Conservation (phyloP, 2,329 filamentous ascomycete species). For the Pseudogymnoascus sp. region DNA sequence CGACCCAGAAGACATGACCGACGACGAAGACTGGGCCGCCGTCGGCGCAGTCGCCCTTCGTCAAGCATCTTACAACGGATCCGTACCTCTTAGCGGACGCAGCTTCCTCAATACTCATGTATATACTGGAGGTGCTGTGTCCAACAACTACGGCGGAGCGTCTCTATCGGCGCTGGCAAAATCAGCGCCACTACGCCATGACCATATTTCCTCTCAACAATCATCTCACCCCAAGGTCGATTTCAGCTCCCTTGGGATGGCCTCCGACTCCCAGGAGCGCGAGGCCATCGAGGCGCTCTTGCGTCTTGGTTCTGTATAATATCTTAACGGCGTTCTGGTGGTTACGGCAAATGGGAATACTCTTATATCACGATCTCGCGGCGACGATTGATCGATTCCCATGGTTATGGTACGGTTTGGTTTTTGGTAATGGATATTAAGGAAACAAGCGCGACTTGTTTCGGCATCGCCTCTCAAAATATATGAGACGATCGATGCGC, state of each 20-base stretch:
- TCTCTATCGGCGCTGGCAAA: constrained; percentile 25
- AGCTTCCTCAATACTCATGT: constrained; percentile 42
- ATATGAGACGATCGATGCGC: constrained; percentile 4
- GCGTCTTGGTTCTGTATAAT: constrained; percentile 69
- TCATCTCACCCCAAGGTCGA: constrained; percentile 40
- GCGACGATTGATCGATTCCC: constrained; percentile 10
- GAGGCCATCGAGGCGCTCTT: constrained; percentile 76
- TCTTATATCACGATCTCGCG: constrained; percentile 8
- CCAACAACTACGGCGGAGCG: constrained; percentile 22
- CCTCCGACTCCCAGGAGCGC: constrained; percentile 64
- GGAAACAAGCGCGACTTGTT: constrained; percentile 2
- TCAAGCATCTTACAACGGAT: constrained; percentile 53
- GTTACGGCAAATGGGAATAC: constrained; percentile 5
- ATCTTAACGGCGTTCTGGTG: constrained; percentile 12
- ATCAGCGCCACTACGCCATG: constrained; percentile 24
- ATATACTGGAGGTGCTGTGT: constrained; percentile 35
- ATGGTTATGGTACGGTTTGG: not conserved
- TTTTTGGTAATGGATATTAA: constrained; percentile 5
- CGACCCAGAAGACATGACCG: constrained; percentile 78
- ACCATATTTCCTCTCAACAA: constrained; percentile 34
- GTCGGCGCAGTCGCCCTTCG: constrained; percentile 81
- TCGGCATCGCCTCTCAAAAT: constrained; percentile 1
- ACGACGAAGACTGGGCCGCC: constrained; percentile 92
- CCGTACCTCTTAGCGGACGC: constrained; percentile 41
- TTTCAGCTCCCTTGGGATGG: constrained; percentile 35